Base-by-base conservation (phyloP, 2,329 filamentous ascomycete genomes). In the Massarina eburnea region DNA sequence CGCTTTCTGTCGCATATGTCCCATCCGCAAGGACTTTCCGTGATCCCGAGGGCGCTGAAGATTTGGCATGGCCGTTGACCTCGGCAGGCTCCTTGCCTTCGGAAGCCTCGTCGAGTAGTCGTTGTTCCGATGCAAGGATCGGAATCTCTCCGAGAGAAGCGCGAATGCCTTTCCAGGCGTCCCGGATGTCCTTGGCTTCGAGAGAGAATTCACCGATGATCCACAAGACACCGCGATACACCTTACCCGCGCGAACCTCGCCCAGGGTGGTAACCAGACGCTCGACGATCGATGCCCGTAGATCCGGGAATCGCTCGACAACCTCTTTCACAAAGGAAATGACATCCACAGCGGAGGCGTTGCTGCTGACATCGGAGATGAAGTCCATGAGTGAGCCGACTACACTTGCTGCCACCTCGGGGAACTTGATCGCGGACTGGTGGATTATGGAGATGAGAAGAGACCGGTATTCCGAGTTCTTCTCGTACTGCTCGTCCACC, bases 271-370 rank as follows among this genome's bases (percentile, higher is more conserved):
- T 87, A 6, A 97, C 91, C 14, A 99, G 78, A 49, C 91, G 87
- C 62, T 88, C 84, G 6, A 97, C 86, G 58, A 99, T 97, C 1
- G 89, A 88, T 26, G 85, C 83, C 49, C 94, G 85, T 46, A 99
- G 80, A 59, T 89, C 85, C 7, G 94, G 94, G 77, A 97, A 99
- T 66, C 95, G 96, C 74, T 99, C 94, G 6, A 97, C 92, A 3
- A 99, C 94, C 70, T 99, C 94, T 74, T 99, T 99, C 54, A 99
- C 91, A 66, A 99, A 99, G 44, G 90, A 91, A 66, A 99, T 97
- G 43, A 99, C 92, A 71, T 99, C 94, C 22, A 99, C 89, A 1
- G 94, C 94, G 1, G 92, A 96, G 35, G 89, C 88, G 66, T 95
- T 96, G 77, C 95, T 97, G 78, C 95, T 97, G 71, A 97, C 96